Evolutionary conservation across 2,329 filamentous ascomycete species (phyloP).

Genomic region (Fusarium chlamydosporum): DNA sequence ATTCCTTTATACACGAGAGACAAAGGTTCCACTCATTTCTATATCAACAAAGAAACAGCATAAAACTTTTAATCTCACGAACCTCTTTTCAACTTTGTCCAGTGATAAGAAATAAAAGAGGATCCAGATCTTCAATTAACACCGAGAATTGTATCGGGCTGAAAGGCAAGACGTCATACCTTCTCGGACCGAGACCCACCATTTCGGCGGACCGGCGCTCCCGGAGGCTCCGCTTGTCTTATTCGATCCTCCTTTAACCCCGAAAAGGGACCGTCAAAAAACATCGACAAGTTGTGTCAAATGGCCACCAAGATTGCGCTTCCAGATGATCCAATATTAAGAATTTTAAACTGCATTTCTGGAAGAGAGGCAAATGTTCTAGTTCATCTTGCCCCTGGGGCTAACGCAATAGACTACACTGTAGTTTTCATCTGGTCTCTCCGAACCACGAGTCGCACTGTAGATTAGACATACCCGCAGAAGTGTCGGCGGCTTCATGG

Average conservation of each 20-base stretch:
- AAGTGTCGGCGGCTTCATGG: constrained; percentile 45
- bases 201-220: constrained; percentile 30
- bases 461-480: constrained; percentile 17
- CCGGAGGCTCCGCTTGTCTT: constrained; percentile 28
- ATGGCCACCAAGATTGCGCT: not conserved
- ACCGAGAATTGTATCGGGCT: constrained; percentile 20
- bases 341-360: not conserved
- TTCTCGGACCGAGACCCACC: constrained; percentile 40
- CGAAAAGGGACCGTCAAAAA: constrained; percentile 34
- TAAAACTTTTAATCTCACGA: constrained; percentile 3
- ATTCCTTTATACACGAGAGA: constrained; percentile 15
- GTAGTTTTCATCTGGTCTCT: not conserved
- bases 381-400: not conserved
- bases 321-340: not conserved
- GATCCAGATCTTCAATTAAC: constrained; percentile 20
- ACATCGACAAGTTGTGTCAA: constrained; percentile 6
- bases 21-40: constrained; percentile 1
- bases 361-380: constrained; percentile 20
- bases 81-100: not conserved
- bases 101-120: constrained; percentile 7
- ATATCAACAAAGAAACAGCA: not conserved
- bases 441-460: constrained; percentile 14
- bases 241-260: constrained; percentile 26
- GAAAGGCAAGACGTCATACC: constrained; percentile 35
- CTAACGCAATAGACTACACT: not conserved